Evolutionary conservation across 306 rosid genomes (phyloP).

Genomic region (Vicia villosa): DNA sequence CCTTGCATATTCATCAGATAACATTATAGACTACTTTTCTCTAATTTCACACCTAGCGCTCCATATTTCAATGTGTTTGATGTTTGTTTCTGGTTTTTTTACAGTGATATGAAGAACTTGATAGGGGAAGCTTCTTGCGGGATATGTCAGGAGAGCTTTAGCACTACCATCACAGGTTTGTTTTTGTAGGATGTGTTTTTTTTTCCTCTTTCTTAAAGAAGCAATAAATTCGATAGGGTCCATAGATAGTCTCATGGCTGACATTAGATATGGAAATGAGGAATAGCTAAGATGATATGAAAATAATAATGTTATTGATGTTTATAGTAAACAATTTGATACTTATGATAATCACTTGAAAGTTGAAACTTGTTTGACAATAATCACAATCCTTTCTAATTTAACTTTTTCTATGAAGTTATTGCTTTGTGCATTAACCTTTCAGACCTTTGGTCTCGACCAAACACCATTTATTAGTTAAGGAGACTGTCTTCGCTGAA

Average conservation of each 20-base stretch:
- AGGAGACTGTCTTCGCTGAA: not conserved
- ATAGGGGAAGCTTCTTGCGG: constrained; percentile 91
- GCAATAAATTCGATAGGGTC: not conserved
- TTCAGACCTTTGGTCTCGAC: constrained; percentile 6
- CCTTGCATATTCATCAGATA: not conserved
- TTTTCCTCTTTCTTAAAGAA: not conserved
- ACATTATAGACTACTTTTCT: not conserved
- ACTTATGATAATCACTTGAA: not conserved
- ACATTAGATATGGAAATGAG: not conserved
- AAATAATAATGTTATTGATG: not conserved
- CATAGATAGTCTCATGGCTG: not conserved
- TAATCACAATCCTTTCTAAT: not conserved
- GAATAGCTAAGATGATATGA: not conserved
- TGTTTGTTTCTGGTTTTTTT: constrained; percentile 34
- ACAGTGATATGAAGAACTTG: constrained; percentile 92
- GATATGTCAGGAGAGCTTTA: constrained; percentile 92
- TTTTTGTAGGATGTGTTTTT: constrained; percentile 2
- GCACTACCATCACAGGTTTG: constrained; percentile 86
- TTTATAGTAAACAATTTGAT: not conserved
- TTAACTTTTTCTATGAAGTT: not conserved
- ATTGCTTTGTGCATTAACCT: constrained; percentile 7
- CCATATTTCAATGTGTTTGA: not conserved
- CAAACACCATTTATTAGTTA: not conserved
- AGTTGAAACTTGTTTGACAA: constrained; percentile 4
- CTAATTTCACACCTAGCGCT: not conserved